Base-by-base conservation (phyloP, 1,284 basidiomycete species). In the Apiotrichum montevideense region DNA sequence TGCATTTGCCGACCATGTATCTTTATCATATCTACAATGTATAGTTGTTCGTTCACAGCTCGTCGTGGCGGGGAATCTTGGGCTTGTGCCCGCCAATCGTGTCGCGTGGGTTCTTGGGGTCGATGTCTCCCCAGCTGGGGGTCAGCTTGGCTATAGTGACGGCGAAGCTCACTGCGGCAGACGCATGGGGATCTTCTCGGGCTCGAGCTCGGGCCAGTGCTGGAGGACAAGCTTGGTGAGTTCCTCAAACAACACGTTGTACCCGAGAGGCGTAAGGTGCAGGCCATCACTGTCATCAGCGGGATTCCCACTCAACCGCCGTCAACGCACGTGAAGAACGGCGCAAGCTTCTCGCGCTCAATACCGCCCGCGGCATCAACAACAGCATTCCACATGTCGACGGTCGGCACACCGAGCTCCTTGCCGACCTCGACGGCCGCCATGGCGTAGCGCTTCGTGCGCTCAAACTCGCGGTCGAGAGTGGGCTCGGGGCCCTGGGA, bases 181-280 rank as follows among this genome's bases (percentile, higher is more conserved):
- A 4, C 67, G 59, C 70, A 69, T 70, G 8, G 61, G 52, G 47
- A 71, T 59, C 6, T 41, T 59, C 46, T 66, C 64, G 15, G 70
- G 67, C 71, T 87, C 79, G n/a, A 91, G 77, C 56, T 90, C 85
- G 0, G 89, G 86, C 69, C 83, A 84, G 32, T 79, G 75, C 55
- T 78, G 72, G 42, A 65, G 66, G 63, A 93, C 85, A 1, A 82
- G 79, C 57, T 80, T 75, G 46, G 84, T 78, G 53, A 93, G 70
- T 35, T 75, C 80, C 13, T 86, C 78, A 67, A 84, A 90, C 40
- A 87, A 76, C 50, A 91, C 86, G 70, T 79, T 71, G 67, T 93
- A 92, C 34, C 88, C 91, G 1, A 76, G 80, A 10, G 74, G 77
- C 51, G 82, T 89, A 63, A 90, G 73, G 73, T 95, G 91, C 57